phyloP scores from a whole-genome alignment of 2,329 filamentous ascomycete genomes.

The Zymoseptoria tritici region DNA sequence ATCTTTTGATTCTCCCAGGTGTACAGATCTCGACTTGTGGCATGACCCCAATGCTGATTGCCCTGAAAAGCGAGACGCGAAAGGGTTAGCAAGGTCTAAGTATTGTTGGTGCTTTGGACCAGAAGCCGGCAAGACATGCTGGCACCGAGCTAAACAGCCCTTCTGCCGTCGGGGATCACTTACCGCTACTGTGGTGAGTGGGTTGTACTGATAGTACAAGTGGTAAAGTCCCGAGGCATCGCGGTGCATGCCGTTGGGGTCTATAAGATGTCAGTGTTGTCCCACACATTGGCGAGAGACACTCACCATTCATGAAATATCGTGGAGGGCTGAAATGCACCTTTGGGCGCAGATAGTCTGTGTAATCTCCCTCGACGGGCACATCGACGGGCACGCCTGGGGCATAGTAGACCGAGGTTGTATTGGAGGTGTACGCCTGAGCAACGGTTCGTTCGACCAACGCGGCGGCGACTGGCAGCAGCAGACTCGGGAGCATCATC shows the following conservation, averaged over 20 bases:
- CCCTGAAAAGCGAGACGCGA: constrained; percentile 26
- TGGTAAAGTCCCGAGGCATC: constrained; percentile 54
- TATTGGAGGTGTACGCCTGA: constrained; percentile 6
- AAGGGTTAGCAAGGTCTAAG: too few relatives aligned
- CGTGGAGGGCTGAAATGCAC: constrained; percentile 50
- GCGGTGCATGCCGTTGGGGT: constrained; percentile 58
- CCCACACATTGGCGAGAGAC: background rate
- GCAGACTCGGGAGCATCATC: constrained; percentile 22
- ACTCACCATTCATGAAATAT: constrained; percentile 44
- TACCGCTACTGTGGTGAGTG: too few relatives aligned
- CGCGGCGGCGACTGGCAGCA: constrained; percentile 30
- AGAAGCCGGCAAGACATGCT: too few relatives aligned
- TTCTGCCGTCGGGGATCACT: too few relatives aligned
- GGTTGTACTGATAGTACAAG: constrained; percentile 58
- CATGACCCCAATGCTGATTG: constrained; percentile 62
- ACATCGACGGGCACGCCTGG: constrained; percentile 28
- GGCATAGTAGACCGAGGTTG: constrained; percentile 19
- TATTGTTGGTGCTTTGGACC: too few relatives aligned
- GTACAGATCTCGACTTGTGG: constrained; percentile 55
- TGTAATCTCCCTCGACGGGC: constrained; percentile 35
- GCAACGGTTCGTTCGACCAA: constrained; percentile 9
- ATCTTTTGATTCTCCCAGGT: constrained; percentile 59
- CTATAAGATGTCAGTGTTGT: constrained; percentile 36
- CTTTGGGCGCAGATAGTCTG: constrained; percentile 41
- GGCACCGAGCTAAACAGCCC: too few relatives aligned